Evolutionary conservation across 2,329 filamentous ascomycete genomes (phyloP), one percentile per base, ranked within the genome.

Genomic region (Xylaria sp.): DNA sequence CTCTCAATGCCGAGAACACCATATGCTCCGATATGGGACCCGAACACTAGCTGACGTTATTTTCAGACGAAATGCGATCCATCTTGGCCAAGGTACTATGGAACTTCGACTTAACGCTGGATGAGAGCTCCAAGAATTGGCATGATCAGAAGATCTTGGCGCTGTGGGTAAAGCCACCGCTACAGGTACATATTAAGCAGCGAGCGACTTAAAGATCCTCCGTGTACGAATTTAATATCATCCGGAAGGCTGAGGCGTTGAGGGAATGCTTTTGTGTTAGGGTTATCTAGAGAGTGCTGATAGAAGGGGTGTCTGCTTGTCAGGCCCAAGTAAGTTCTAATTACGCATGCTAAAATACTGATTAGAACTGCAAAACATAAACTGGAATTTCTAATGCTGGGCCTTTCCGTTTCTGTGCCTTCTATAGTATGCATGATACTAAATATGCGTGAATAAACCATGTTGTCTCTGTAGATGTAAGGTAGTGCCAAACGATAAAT

Each of bases 101-200:
- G 71, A 74, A 76, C 39, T 76, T 76, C 42, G 75, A 76, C n/a
- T 32, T 76, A 24, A 56, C 47, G 14, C 64, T 75, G 9, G 74
- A 75, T 56, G 59, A 65, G 47, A 71, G 69, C 21, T 74, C 63
- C 48, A 60, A 50, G n/a, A 56, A 68, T 24, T 75, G 75, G 75
- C 58, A 75, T 55, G 34, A 73, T 5, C 75, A 76, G 65, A 71
- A 63, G 58, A 76, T 76, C 24, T 69, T 72, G 24, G 62, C 65
- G 1, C 63, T 75, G 6, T 75, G 74, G 74, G 75, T 75, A 39
- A 76, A 76, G 61, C 75, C 74, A 5, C 74, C 75, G 8, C 60
- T 76, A 11, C 32, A 71, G 45, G 74, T 76, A 19, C 56, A 68
- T 30, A 65, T 70, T 17, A 69, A 64, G 36, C 36, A 58, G 45